These are phyloP conservation scores for Paraphoma sp. DNA, from an alignment of 2,329 filamentous ascomycete genomes.

Conservation along the genomic window DNA sequence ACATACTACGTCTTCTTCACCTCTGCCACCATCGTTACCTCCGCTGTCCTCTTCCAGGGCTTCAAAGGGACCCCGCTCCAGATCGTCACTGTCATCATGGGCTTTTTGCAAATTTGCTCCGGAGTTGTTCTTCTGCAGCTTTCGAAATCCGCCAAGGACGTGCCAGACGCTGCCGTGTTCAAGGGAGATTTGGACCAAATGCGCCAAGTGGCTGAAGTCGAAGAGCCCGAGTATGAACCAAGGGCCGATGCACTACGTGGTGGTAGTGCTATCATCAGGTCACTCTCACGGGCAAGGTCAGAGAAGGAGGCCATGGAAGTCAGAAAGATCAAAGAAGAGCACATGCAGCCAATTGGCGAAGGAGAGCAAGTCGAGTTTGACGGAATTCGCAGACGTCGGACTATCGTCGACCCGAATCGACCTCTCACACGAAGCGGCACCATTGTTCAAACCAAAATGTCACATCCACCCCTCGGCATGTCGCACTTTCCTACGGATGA, in stretches of 20 bases:
- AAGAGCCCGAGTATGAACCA: constrained; percentile 94
- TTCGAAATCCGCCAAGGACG: constrained; percentile 98
- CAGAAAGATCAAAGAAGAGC: constrained; percentile 80
- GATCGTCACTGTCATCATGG: constrained; percentile 89
- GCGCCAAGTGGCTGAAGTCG: constrained; percentile 91
- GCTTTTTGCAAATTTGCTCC: constrained; percentile 91
- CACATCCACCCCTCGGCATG: constrained; percentile 86
- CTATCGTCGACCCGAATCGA: constrained; percentile 56
- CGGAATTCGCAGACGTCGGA: constrained; percentile 78
- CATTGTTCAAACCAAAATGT: constrained; percentile 55
- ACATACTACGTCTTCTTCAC: constrained; percentile 99
- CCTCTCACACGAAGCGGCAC: constrained; percentile 40
- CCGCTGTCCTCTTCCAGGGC: constrained; percentile 87
- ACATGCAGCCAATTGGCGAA: constrained; percentile 78
- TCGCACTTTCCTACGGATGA: constrained; percentile 77
- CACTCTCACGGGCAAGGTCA: constrained; percentile 76
- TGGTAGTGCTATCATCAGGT: constrained; percentile 83
- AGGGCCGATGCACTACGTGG: constrained; percentile 96
- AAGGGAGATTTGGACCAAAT: constrained; percentile 93
- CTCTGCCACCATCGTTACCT: constrained; percentile 91
- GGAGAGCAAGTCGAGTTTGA: constrained; percentile 90
- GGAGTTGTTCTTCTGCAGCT: constrained; percentile 92
- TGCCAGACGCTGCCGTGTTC: constrained; percentile 92
- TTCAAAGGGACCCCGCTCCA: constrained; percentile 85
- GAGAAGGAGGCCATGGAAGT: constrained; percentile 83